A percentile compares a stretch with the other conserved stretches of the same genome.
Evolutionary conservation across 345 rosid genomes (phyloP).

Genomic region (Leavenworthia alabamica): DNA sequence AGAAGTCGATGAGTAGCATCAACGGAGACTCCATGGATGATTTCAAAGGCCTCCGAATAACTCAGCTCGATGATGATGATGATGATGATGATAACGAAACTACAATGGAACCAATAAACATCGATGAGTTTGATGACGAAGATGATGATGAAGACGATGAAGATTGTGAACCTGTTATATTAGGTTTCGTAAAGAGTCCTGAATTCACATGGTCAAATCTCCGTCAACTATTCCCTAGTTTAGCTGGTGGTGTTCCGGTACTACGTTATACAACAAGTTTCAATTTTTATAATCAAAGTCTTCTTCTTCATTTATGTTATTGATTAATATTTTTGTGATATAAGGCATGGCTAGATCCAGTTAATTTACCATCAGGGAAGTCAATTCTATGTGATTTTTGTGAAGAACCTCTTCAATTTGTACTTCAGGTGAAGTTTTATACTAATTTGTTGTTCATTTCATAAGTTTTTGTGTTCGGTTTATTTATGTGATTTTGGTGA

Average conservation of each 20-base stretch:
- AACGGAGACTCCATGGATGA: slow-evolving; percentile 41
- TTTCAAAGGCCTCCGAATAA: slow-evolving; percentile 54
- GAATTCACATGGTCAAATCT: slow-evolving; percentile 49
- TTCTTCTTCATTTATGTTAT: neutral
- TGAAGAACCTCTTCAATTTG: slow-evolving; percentile 73
- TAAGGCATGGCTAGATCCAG: slow-evolving; percentile 94
- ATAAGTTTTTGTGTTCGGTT: neutral
- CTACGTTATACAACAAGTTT: neutral
- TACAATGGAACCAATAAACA: slow-evolving; percentile 8
- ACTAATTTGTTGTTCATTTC: neutral
- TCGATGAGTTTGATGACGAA: slow-evolving; percentile 44
- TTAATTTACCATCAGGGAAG: slow-evolving; percentile 66
- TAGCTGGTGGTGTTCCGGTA: slow-evolving; percentile 90
- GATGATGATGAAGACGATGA: slow-evolving; percentile 57
- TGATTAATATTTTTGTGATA: slow-evolving; percentile 1
- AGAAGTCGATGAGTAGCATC: slow-evolving; percentile 8
- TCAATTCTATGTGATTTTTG: slow-evolving; percentile 65
- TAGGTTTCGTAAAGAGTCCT: slow-evolving; percentile 74
- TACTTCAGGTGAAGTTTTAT: slow-evolving; percentile 61
- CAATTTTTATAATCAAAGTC: neutral
- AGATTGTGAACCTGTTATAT: slow-evolving; percentile 46
- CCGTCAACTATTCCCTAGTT: slow-evolving; percentile 75
- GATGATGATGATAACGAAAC: slow-evolving; percentile 36
- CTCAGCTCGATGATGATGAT: slow-evolving; percentile 44
- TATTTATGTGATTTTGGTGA: neutral